These are phyloP conservation scores for Leishmania braziliensis DNA, from an alignment of 208 protist genomes.

Conservation along the genomic window DNA sequence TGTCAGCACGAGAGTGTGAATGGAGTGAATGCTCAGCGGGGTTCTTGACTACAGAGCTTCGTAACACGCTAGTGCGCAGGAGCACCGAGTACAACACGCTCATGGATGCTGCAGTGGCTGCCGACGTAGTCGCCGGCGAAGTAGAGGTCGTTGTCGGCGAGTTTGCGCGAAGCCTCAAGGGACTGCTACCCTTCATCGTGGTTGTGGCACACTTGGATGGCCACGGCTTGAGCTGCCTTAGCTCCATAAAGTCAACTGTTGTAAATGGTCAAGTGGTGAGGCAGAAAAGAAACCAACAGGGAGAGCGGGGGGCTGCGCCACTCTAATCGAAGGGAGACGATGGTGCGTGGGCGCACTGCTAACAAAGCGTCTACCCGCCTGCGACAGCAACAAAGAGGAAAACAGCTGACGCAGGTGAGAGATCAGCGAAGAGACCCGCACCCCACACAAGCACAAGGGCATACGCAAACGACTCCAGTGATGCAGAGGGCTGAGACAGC, in stretches of 20 bases:
- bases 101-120: not conserved
- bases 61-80: constrained; percentile 1
- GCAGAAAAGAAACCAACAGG: not conserved
- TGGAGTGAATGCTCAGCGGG: constrained; percentile 10
- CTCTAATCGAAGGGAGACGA: not conserved
- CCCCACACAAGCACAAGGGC: not conserved
- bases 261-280: not conserved
- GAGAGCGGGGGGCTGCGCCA: not conserved
- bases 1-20: constrained; percentile 1
- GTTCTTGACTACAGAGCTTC: not conserved
- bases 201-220: not conserved
- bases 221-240: not conserved
- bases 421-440: not conserved
- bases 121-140: not conserved
- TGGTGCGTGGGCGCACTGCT: not conserved
- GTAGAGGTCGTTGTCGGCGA: not conserved
- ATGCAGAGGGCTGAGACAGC: not conserved
- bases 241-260: constrained; percentile 6
- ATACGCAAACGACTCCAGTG: not conserved
- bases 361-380: not conserved
- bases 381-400: not conserved
- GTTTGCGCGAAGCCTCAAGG: not conserved
- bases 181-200: not conserved
- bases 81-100: constrained; percentile 26
- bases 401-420: not conserved